A percentile compares a stretch with the other conserved stretches of the same genome.
phyloP scores from a whole-genome alignment of 345 rosid species.

The Boechera retrofracta region DNA sequence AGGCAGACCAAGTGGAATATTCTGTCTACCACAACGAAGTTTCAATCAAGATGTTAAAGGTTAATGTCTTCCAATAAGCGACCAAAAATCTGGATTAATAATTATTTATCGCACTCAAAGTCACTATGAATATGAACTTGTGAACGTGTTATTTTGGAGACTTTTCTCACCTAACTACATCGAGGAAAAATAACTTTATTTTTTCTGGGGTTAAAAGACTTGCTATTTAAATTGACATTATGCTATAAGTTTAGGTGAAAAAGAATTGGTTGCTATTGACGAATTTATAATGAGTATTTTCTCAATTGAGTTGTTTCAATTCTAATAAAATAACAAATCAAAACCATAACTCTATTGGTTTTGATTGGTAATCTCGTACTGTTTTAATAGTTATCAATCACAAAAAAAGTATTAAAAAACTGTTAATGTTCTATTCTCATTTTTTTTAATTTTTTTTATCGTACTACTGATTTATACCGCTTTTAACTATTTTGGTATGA shows the following conservation, averaged over 20 bases:
- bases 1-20: conserved; percentile 43
- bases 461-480: too few relatives aligned
- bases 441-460: too few relatives aligned
- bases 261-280: too few relatives aligned
- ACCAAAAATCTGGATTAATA: conserved; percentile 17
- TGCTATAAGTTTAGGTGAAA: too few relatives aligned
- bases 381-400: too few relatives aligned
- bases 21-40: conserved; percentile 39
- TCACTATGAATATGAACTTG: conserved; percentile 19
- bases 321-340: not conserved
- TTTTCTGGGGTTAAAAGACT: too few relatives aligned
- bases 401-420: too few relatives aligned
- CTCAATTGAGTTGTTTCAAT: not conserved
- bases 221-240: too few relatives aligned
- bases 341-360: not conserved
- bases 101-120: conserved; percentile 16
- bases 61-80: conserved; percentile 27
- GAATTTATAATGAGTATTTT: too few relatives aligned
- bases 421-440: too few relatives aligned
- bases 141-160: conserved; percentile 14
- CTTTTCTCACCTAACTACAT: conserved; percentile 25
- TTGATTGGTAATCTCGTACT: too few relatives aligned
- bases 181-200: not conserved
- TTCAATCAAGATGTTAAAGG: conserved; percentile 21
- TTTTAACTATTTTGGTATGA: too few relatives aligned